Base-by-base conservation (phyloP, 1,284 basidiomycete genomes). In the Porodaedalea pini region DNA sequence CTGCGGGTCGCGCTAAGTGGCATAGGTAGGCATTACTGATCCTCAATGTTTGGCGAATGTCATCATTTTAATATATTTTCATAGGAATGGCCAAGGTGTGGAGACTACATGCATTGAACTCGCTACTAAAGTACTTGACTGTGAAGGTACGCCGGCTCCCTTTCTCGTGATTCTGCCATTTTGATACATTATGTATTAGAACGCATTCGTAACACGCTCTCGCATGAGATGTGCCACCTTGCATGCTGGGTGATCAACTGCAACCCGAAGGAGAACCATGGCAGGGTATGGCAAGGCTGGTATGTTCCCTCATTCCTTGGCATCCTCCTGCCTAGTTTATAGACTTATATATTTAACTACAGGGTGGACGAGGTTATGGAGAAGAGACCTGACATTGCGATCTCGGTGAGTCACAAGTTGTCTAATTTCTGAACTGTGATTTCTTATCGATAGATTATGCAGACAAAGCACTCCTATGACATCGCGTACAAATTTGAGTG, bases 211-310 rank as follows among this genome's bases (percentile, higher is more conserved):
- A 83, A 89, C 66, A 94, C 92, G 0, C 71, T 94, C 2, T 82
- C 88, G 27, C 91, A 94, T 64, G 92, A 94, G 69, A 90, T 94
- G 85, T 94, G 91, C 62, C 92, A 93, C 69, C 71, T 94, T 27
- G 90, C 90, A 4, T 84, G 81, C 56, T 94, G 92, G 91, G 73
- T 88, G 31, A 86, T 93, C 53, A 79, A 88, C 65, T 71, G 78
- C 8, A 76, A 82, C 23, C 78, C 83, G 2, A 80, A 82, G 51
- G 87, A 88, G 67, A 77, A 77, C 13, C 90, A 92, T 63, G 90
- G 89, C 11, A 73, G 69, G 13, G 69, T 81, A 8, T 93, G 86
- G 71, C 86, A 86, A 65, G 69, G 68, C 51, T 93, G 91, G 90
- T 88, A 57, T 52, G 77, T 67, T 25, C 27, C 4, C 41, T 34